Evolutionary conservation across 352 stramenopile species (phyloP), one percentile per base, ranked within the genome.

Genomic region (Pythium guiyangense): DNA sequence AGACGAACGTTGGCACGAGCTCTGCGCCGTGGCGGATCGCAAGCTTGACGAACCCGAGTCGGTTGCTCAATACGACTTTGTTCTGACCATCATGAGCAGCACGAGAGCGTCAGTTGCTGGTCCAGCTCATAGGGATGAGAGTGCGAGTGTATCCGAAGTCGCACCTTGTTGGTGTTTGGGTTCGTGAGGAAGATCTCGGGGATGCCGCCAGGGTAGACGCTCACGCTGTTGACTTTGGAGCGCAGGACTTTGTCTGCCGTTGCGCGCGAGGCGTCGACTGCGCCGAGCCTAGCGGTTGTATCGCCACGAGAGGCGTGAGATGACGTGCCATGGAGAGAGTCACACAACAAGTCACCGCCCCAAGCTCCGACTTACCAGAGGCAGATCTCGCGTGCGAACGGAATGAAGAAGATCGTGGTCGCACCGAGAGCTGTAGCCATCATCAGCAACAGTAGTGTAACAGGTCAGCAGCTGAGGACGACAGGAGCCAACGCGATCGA

Each of bases 171-270:
- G 6, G 11, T 11, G 34, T 39, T 81, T 1, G 79, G 82, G 51
- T 92, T 70, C 26, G 73, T 74, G 45, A 86, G 67, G 60, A 92
- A 92, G 62, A 92, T 92, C 63, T 92, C 79, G 0, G 79, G 79
- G 26, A 89, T 78, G 40, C 82, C 82, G 14, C 82, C 82, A 2
- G 82, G 82, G 62, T 90, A 92, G 15, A 92, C 77, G 29, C 77
- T 71, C 53, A 92, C 67, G 52, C 77, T 90, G 45, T 73, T 81
- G 52, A 73, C 74, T 18, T 74, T 68, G 34, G 34, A 39, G 22
- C 87, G 80, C 34, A 92, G 60, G 1, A 92, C 78, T 60, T 90
- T 90, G 60, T 90, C 70, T 8, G 82, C 82, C 1, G 76, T 92
- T 26, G 76, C 83, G 37, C 78, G 77, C 14, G 77, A 89, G 2